Evolutionary conservation across 2,329 filamentous ascomycete species (phyloP).

Genomic region (Aspergillus tamarii): DNA sequence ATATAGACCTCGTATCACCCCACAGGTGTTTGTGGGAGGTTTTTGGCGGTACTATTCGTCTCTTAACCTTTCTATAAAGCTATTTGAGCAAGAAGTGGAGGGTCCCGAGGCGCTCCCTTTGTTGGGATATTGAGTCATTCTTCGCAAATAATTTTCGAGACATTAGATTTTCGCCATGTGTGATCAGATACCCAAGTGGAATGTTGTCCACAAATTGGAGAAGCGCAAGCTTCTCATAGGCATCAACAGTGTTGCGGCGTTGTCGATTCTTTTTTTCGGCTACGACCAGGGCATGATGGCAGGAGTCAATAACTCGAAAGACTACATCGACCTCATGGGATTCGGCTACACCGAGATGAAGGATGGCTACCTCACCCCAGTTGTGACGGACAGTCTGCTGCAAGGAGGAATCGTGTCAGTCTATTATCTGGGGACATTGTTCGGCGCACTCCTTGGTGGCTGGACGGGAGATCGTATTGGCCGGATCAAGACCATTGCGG

Average conservation of each 20-base stretch:
- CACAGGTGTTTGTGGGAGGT: background rate
- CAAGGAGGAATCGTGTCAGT: conserved; percentile 66
- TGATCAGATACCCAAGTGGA: conserved; percentile 46
- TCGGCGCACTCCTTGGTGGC: conserved; percentile 66
- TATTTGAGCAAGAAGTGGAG: background rate
- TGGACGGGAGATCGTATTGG: conserved; percentile 66
- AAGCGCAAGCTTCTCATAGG: conserved; percentile 61
- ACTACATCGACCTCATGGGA: conserved; percentile 68
- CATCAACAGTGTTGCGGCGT: conserved; percentile 65
- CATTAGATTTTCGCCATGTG: conserved; percentile 30
- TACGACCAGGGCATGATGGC: conserved; percentile 62
- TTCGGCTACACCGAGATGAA: conserved; percentile 62
- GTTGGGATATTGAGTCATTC: too few species aligned
- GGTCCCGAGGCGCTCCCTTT: background rate
- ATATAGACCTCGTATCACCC: background rate
- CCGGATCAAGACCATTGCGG: conserved; percentile 65
- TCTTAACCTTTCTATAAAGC: background rate
- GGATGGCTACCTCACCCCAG: conserved; percentile 49
- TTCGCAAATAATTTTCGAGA: background rate
- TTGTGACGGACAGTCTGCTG: conserved; percentile 62
- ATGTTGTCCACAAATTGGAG: conserved; percentile 58
- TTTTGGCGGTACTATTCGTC: background rate
- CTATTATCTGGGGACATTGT: conserved; percentile 64
- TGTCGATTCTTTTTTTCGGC: conserved; percentile 71
- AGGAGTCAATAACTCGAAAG: conserved; percentile 66